These are phyloP conservation scores for Aspergillus caelatus DNA, from an alignment of 2,329 filamentous ascomycete species.

Conservation along the genomic window DNA sequence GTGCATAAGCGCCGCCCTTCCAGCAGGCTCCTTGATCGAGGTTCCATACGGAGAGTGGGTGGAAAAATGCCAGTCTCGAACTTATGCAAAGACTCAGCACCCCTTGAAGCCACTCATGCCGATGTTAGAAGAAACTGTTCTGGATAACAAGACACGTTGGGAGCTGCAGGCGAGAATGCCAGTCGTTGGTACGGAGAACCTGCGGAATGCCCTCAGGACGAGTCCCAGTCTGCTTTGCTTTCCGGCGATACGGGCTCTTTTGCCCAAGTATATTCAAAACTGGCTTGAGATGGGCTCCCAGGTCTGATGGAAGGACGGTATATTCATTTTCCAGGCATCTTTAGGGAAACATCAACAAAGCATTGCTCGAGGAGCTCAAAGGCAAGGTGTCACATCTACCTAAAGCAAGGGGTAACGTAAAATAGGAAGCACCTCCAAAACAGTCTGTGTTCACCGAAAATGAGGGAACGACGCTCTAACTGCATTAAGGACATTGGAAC, in stretches of 20 bases:
- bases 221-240: not conserved
- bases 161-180: slow-evolving; percentile 4
- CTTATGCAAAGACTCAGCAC: not conserved
- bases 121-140: not conserved
- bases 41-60: not conserved
- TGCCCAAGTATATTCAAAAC: not conserved
- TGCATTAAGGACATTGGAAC: not conserved
- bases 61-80: not conserved
- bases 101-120: slow-evolving; percentile 1
- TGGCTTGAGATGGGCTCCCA: not conserved
- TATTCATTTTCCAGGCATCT: no score
- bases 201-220: not conserved
- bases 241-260: not conserved
- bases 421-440: not conserved
- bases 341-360: not conserved
- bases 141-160: slow-evolving; percentile 3
- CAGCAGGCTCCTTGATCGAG: not conserved
- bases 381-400: not conserved
- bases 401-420: not conserved
- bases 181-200: not conserved
- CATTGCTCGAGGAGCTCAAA: no score
- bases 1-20: not conserved
- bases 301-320: not conserved
- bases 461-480: not conserved
- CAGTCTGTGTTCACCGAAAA: not conserved